Conservation (phyloP, 352 stramenopile species). For the Globisporangium spiculum region DNA sequence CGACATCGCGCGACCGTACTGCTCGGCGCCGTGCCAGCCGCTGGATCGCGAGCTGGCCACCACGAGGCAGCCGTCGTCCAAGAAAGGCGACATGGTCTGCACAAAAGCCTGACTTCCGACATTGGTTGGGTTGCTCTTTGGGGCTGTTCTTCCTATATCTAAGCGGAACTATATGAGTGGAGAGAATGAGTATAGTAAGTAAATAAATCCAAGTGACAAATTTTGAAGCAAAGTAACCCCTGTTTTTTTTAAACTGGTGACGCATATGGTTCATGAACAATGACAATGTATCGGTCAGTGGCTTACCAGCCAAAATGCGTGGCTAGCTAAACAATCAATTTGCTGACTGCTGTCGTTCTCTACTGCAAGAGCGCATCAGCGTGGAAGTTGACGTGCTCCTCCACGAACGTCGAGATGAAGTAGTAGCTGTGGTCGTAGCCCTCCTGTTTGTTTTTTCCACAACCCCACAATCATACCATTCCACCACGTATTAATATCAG, state of each 20-base stretch:
- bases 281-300: not conserved
- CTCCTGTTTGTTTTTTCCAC: conserved; percentile 32
- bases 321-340: not conserved
- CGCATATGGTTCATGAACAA: not conserved
- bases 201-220: not conserved
- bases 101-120: not conserved
- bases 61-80: not conserved
- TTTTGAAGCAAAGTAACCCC: conserved; percentile 7
- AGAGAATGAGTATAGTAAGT: not conserved
- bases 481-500: not conserved
- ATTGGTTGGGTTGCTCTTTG: not conserved
- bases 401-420: conserved; percentile 96
- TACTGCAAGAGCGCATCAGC: conserved; percentile 78
- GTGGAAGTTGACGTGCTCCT: conserved; percentile 95
- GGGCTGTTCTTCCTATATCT: not conserved
- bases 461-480: not conserved
- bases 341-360: not conserved
- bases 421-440: conserved; percentile 98
- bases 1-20: conserved; percentile 36
- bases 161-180: conserved; percentile 3
- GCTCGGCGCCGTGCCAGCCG: conserved; percentile 33
- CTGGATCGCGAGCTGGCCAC: not conserved
- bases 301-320: not conserved
- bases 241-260: not conserved
- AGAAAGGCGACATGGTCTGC: conserved; percentile 2